These are phyloP conservation scores for Solanum dulcamara DNA, from an alignment of 257 asterid species.

Conservation along the genomic window DNA sequence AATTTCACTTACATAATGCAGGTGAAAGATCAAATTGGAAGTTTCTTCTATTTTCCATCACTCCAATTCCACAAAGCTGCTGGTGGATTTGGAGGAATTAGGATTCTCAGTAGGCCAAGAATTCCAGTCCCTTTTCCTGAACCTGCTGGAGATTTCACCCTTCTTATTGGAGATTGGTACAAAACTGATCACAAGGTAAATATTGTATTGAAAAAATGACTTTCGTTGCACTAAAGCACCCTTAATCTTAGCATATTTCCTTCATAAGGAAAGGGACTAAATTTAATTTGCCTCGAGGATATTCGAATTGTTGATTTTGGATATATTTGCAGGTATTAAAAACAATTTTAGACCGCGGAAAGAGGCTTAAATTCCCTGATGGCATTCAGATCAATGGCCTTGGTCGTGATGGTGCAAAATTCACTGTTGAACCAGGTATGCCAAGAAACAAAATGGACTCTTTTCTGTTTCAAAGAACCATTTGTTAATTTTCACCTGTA, in stretches of 20 bases:
- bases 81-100: constrained; percentile 60
- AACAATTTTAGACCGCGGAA: constrained; percentile 37
- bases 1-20: constrained; percentile 55
- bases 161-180: constrained; percentile 70
- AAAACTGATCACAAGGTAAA: constrained; percentile 41
- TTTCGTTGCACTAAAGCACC: no score
- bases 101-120: constrained; percentile 47
- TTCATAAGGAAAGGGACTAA: neutral
- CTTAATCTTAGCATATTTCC: neutral
- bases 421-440: constrained; percentile 38
- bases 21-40: constrained; percentile 67
- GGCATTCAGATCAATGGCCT: constrained; percentile 55
- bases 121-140: constrained; percentile 60
- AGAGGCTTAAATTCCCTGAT: constrained; percentile 27
- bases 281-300: neutral
- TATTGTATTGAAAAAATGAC: neutral
- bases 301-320: neutral
- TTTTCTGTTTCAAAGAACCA: neutral
- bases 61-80: constrained; percentile 63
- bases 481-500: neutral
- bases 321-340: constrained; percentile 24
- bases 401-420: constrained; percentile 18
- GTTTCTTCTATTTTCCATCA: constrained; percentile 57
- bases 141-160: constrained; percentile 40
- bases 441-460: neutral